phyloP scores from a whole-genome alignment of 805 yeast genomes.

The Kodamaea laetipori region DNA sequence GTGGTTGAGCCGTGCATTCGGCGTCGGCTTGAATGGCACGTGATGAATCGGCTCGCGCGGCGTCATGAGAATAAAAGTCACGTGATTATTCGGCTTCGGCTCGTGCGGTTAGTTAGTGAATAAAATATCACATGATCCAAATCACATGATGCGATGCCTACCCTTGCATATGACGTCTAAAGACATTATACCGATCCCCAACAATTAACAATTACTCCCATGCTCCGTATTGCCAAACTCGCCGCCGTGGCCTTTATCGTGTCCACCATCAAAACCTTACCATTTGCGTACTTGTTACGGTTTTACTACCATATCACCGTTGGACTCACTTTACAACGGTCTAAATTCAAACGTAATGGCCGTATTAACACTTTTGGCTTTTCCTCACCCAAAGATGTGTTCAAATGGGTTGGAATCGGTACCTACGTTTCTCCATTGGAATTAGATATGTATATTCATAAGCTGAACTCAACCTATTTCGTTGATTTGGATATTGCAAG shows the following conservation, averaged over 20 bases:
- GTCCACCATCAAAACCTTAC: conserved; percentile 62
- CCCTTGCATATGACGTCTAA: too few relatives aligned
- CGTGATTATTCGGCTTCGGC: too few relatives aligned
- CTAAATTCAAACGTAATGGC: conserved; percentile 21
- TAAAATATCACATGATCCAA: too few relatives aligned
- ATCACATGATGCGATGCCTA: too few relatives aligned
- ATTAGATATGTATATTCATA: conserved; percentile 84
- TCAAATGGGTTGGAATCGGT: conserved; percentile 43
- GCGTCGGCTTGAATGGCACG: too few relatives aligned
- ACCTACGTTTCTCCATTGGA: conserved; percentile 76
- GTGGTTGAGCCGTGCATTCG: too few relatives aligned
- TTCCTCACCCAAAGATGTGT: conserved; percentile 32
- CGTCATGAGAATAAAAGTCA: too few relatives aligned
- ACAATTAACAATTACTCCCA: too few relatives aligned
- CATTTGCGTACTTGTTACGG: conserved; percentile 64
- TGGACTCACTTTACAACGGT: conserved; percentile 42
- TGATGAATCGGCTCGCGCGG: too few relatives aligned
- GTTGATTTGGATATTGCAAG: conserved; percentile 80
- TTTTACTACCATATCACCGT: conserved; percentile 54
- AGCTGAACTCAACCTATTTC: conserved; percentile 84
- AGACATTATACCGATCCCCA: too few relatives aligned
- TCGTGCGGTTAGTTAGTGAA: too few relatives aligned
- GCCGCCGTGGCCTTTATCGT: conserved; percentile 25
- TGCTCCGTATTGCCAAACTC: conserved; percentile 1
- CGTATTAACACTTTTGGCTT: conserved; percentile 36